Base-by-base conservation (phyloP, 257 asterid genomes). In the Mentha longifolia region DNA sequence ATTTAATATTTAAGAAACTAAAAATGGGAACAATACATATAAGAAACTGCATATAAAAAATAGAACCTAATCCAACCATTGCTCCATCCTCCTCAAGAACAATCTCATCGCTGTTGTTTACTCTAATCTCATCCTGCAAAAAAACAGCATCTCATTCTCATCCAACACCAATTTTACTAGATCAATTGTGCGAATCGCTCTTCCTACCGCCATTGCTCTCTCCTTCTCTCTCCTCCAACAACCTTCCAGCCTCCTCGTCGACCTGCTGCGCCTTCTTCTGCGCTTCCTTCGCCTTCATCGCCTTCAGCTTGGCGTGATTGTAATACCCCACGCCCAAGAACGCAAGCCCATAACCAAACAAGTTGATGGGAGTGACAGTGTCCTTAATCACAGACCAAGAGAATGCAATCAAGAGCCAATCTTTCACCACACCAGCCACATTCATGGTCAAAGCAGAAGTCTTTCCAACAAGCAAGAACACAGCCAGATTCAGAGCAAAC, bases 311-410 rank as follows among this genome's bases (percentile, higher is more conserved):
- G 3, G 79, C 74, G 42, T 85, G 87, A 70, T 88, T 88, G 73
- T 88, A 88, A 68, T 88, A 88, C 1, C 74, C 88, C 46, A 88
- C 95, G 1, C 89, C 95, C 74, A 88, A 65, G 83, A 88, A 88
- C 4, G 95, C 95, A 80, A 85, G 43, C 0, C 65, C 89, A 41
- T 88, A 88, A 0, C 95, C 95, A 57, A 85, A 46, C 83, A 88
- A 70, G 69, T 88, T 88, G 46, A 84, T 47, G 2, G 88, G 83
- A 0, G 95, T 88, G 12, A 88, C 89, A 0, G 91, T 86, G 65
- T 88, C 95, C 83, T 85, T 88, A 20, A 88, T 88, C 75, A 88
- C 95, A 3, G 95, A 85, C 94, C 95, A 88, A 0, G 95, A 88
- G 31, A 88, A 85, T 0, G 85, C 91, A 66, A 88, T 88, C 83